Conservation (phyloP, 805 yeast species). For the Ogataea salicorniae region DNA sequence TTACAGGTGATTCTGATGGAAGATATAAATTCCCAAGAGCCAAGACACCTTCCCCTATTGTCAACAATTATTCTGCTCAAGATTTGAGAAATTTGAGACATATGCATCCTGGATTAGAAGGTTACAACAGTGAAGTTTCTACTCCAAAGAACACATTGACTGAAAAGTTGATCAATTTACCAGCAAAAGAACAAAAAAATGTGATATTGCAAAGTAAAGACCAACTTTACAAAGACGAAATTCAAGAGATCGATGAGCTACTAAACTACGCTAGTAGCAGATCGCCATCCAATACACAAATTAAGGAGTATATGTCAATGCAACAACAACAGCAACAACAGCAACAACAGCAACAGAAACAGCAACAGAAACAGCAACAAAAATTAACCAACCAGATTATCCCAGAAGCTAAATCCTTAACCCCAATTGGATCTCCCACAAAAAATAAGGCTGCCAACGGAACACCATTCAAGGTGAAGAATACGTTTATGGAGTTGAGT, state of each 20-base stretch:
- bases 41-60: conserved; percentile 25
- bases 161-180: not conserved
- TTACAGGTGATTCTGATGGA: conserved; percentile 42
- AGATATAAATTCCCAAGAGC: conserved; percentile 52
- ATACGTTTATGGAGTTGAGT: conserved; percentile 16
- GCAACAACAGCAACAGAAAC: not conserved
- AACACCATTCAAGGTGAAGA: conserved; percentile 27
- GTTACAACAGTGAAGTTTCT: not conserved
- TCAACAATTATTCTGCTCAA: conserved; percentile 35
- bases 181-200: not conserved
- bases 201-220: not conserved
- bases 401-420: not conserved
- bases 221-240: not conserved
- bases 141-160: not conserved
- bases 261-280: conserved; percentile 1
- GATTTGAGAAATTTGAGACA: conserved; percentile 32
- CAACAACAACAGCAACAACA: conserved; percentile 1
- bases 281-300: conserved; percentile 29
- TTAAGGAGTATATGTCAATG: conserved; percentile 30
- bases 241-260: conserved; percentile 2
- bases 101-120: conserved; percentile 10
- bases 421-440: conserved; percentile 4
- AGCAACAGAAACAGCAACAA: not conserved
- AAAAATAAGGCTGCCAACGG: conserved; percentile 10
- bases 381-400: not conserved